phyloP scores from a whole-genome alignment of 768 basidiomycete genomes.

The Podaxis sp. region DNA sequence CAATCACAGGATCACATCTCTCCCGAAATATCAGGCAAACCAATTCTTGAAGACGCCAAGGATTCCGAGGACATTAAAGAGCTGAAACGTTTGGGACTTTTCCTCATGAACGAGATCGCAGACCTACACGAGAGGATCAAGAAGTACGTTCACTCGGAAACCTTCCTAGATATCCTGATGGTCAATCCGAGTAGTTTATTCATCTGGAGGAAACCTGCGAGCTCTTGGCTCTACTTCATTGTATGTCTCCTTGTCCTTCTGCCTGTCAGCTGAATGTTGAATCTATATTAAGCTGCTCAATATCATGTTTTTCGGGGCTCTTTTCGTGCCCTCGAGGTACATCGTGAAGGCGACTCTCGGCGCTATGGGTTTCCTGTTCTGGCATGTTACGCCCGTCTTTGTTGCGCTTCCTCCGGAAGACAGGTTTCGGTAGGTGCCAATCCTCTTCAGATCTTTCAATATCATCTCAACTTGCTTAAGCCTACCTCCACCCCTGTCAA shows the following conservation, averaged over 20 bases:
- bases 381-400: slow-evolving; percentile 60
- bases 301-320: slow-evolving; percentile 32
- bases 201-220: slow-evolving; percentile 56
- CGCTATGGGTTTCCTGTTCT: slow-evolving; percentile 48
- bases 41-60: slow-evolving; percentile 24
- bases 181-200: slow-evolving; percentile 40
- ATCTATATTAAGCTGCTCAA: slow-evolving; percentile 30
- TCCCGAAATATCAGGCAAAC: neutral
- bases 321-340: slow-evolving; percentile 45
- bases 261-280: neutral
- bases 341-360: slow-evolving; percentile 45
- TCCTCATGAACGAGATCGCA: slow-evolving; percentile 41
- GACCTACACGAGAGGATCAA: slow-evolving; percentile 62
- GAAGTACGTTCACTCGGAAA: slow-evolving; percentile 39
- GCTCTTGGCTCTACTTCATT: slow-evolving; percentile 43
- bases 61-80: slow-evolving; percentile 35
- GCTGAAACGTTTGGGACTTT: slow-evolving; percentile 37
- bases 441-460: neutral
- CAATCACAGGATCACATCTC: neutral
- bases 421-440: slow-evolving; percentile 35
- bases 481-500: slow-evolving; percentile 40
- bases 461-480: slow-evolving; percentile 23
- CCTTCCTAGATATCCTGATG: slow-evolving; percentile 3
- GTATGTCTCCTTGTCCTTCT: slow-evolving; percentile 28
- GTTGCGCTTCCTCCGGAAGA: slow-evolving; percentile 43